Evolutionary conservation across 192 early-diverging fungal species (phyloP).

Genomic region (Coemansia sp.): DNA sequence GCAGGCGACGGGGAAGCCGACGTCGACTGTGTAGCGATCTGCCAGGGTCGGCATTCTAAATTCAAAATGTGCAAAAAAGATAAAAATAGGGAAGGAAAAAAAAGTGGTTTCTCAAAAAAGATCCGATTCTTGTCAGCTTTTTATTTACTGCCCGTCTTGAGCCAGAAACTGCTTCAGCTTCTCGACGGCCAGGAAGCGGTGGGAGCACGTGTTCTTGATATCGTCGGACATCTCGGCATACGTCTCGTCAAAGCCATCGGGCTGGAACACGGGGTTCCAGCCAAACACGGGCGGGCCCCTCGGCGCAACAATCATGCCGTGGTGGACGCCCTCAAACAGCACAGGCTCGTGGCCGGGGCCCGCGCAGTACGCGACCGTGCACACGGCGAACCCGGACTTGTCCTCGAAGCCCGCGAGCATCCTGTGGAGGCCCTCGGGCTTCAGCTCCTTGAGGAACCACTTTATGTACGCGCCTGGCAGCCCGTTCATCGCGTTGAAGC

Average conservation of each 20-base stretch:
- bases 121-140: not conserved
- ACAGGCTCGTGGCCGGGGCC: slow-evolving; percentile 80
- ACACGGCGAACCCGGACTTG: slow-evolving; percentile 83
- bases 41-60: slow-evolving; percentile 14
- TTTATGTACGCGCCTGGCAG: slow-evolving; percentile 91
- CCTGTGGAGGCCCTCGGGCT: slow-evolving; percentile 72
- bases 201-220: slow-evolving; percentile 89
- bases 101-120: no score
- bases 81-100: not conserved
- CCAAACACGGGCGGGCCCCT: slow-evolving; percentile 85
- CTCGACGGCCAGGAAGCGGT: slow-evolving; percentile 72
- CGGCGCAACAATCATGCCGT: slow-evolving; percentile 83
- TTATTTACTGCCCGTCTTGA: no score
- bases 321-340: slow-evolving; percentile 79
- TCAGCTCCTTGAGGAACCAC: slow-evolving; percentile 87
- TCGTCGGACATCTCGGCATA: slow-evolving; percentile 87
- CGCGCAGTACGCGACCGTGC: slow-evolving; percentile 86
- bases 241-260: slow-evolving; percentile 68
- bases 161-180: slow-evolving; percentile 60
- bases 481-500: slow-evolving; percentile 91
- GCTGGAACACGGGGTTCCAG: slow-evolving; percentile 96
- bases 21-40: slow-evolving; percentile 27
- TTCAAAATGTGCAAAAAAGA: not conserved
- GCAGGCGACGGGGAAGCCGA: slow-evolving; percentile 63
- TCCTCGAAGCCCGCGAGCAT: slow-evolving; percentile 88